A percentile compares a stretch with the other conserved stretches of the same genome.
These are phyloP conservation scores for Xylariaceae sp. DNA, from an alignment of 2,329 filamentous ascomycete genomes.

Conservation along the genomic window DNA sequence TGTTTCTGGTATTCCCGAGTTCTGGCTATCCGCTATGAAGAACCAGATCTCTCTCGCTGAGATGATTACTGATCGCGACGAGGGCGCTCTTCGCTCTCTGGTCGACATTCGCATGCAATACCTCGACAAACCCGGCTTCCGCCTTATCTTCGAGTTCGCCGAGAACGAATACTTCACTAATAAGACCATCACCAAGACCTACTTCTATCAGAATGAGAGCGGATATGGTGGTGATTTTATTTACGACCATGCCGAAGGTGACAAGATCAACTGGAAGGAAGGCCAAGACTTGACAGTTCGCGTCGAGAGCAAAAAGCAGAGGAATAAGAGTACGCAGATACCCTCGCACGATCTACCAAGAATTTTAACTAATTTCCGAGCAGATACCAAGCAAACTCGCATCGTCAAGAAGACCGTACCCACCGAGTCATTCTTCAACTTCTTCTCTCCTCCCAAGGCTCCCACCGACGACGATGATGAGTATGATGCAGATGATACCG, in stretches of 20 bases:
- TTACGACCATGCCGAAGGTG: constrained; percentile 97
- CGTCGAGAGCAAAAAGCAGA: constrained; percentile 98
- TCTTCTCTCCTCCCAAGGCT: constrained; percentile 94
- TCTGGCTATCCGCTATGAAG: constrained; percentile 99
- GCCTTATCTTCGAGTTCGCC: constrained; percentile 94
- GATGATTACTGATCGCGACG: constrained; percentile 98
- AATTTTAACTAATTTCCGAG: constrained; percentile 16
- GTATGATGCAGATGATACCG: constrained; percentile 77
- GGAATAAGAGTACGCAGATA: constrained; percentile 86
- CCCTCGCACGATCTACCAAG: neutral
- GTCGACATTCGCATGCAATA: constrained; percentile 99
- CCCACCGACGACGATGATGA: constrained; percentile 72
- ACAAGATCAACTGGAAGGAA: constrained; percentile 96
- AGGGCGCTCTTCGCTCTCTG: constrained; percentile 88
- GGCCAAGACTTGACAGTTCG: constrained; percentile 93
- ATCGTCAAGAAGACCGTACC: constrained; percentile 99
- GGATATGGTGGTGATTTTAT: constrained; percentile 99
- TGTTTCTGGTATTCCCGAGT: constrained; percentile 90
- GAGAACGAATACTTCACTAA: constrained; percentile 98
- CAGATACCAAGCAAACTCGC: constrained; percentile 98
- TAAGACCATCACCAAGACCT: constrained; percentile 96
- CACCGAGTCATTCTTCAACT: constrained; percentile 98
- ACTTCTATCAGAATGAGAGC: constrained; percentile 98
- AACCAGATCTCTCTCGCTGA: constrained; percentile 97
- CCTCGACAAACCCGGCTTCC: constrained; percentile 96